These are phyloP conservation scores for Xylaria venustula DNA, from an alignment of 495 filamentous ascomycete genomes.

Conservation along the genomic window DNA sequence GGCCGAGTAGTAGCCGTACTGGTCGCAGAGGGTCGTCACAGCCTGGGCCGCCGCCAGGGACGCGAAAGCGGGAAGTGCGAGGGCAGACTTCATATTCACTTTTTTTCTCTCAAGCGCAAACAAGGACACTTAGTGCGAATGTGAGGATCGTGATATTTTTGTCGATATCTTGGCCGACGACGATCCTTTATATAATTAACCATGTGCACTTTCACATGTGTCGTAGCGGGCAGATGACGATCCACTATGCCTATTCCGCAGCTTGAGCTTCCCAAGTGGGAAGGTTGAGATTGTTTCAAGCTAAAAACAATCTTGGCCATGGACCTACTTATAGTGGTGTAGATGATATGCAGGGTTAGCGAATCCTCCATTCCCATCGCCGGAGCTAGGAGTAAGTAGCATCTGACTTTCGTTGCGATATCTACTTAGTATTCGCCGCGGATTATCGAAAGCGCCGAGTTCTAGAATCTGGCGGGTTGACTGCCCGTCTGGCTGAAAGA, in stretches of 20 bases:
- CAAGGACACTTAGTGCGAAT: not conserved
- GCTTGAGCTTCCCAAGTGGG: not conserved
- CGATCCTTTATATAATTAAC: not conserved
- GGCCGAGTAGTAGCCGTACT: slow-evolving; percentile 35
- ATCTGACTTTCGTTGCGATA: not conserved
- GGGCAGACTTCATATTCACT: slow-evolving; percentile 11
- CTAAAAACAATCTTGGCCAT: not conserved
- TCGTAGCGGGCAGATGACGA: no score
- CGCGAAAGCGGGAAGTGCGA: slow-evolving; percentile 5
- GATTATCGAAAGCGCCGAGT: no score
- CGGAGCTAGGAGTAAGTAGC: not conserved
- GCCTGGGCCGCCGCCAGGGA: slow-evolving; percentile 14
- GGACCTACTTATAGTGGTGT: not conserved
- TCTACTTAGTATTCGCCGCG: no score
- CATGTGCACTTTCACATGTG: no score
- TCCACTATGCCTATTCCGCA: not conserved
- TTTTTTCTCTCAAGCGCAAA: not conserved
- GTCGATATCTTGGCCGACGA: not conserved
- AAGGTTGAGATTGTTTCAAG: slow-evolving; percentile 12
- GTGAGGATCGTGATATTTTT: not conserved
- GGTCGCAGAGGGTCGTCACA: slow-evolving; percentile 39
- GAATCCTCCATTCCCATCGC: not conserved
- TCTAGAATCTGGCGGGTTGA: no score
- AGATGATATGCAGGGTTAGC: not conserved
- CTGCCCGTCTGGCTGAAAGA: no score